phyloP scores from a whole-genome alignment of 2,329 filamentous ascomycete genomes.

The Pseudogymnoascus sp. region DNA sequence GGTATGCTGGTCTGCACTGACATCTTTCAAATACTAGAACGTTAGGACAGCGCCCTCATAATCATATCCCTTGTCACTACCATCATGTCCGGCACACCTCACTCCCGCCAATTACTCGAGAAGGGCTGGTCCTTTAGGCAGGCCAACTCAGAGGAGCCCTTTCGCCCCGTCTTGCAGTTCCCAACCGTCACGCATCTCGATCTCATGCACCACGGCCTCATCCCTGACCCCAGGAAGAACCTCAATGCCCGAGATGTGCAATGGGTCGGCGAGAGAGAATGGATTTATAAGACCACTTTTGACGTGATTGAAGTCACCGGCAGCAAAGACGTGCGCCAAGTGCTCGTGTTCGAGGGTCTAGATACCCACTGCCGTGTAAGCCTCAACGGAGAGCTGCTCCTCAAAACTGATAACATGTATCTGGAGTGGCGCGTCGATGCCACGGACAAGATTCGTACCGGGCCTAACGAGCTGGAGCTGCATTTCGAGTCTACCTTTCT shows the following conservation, averaged over 20 bases:
- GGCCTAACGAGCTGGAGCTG: slow-evolving; percentile 44
- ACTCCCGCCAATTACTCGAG: too few species aligned
- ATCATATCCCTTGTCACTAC: too few species aligned
- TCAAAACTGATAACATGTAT: slow-evolving; percentile 57
- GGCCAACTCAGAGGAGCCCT: not conserved
- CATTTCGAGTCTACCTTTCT: slow-evolving; percentile 43
- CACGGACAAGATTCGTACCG: slow-evolving; percentile 28
- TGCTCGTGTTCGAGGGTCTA: slow-evolving; percentile 54
- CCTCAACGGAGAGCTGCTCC: slow-evolving; percentile 45
- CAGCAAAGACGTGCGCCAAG: slow-evolving; percentile 28
- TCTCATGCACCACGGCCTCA: slow-evolving; percentile 18
- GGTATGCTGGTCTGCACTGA: too few species aligned
- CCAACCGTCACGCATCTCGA: slow-evolving; percentile 10
- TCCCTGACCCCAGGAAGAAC: slow-evolving; percentile 40
- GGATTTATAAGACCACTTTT: slow-evolving; percentile 31
- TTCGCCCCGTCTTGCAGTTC: not conserved
- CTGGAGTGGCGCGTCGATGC: slow-evolving; percentile 47
- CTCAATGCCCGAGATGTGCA: slow-evolving; percentile 42
- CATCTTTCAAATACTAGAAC: too few species aligned
- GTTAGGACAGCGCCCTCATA: too few species aligned
- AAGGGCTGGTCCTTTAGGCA: slow-evolving; percentile 8
- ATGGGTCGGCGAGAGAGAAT: slow-evolving; percentile 40
- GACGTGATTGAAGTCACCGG: slow-evolving; percentile 11
- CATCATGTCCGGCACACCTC: too few species aligned
- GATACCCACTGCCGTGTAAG: slow-evolving; percentile 54